Base-by-base conservation (phyloP, 139 green algal species). In the Medakamo hakoo region DNA sequence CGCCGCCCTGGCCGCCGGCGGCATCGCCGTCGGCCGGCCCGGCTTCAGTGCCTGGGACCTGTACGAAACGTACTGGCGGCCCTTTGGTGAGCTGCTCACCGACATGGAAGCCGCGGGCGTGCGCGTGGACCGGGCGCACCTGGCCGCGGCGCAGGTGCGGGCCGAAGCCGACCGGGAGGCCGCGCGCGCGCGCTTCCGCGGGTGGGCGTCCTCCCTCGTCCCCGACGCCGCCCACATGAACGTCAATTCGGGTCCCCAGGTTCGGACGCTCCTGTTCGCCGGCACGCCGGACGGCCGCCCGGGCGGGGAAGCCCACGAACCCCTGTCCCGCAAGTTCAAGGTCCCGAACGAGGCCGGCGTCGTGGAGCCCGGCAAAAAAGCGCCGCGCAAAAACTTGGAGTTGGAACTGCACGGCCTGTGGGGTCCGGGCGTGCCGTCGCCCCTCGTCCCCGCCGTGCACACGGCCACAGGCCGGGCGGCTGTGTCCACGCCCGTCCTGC, bases 21-120 rank as follows among this genome's bases (percentile, higher is more conserved):
- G 62, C 24, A 71, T 61, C 56, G 24, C 32, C 0, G 2, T 70
- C 57, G 48, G 62, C 27, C 4, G 70, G 68, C 30, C 31, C 73
- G 27, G 19, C 21, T 23, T 23, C 30, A 83, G 19, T 21, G 73
- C 89, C 63, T 91, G 74, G 79, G 82, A 95, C 52, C 71, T 95
- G 58, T 97, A 97, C 79, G 20, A 70, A 26, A 26, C 73, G 25
- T 83, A 82, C 65, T 94, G 84, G 84, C 62, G 66, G 30, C 80
- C 82, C 3, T 96, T 97, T 82, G 92, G 91, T 3, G 76, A 86
- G 63, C 71, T 98, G 63, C 80, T 98, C 49, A 95, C 88, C 1
- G 79, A 91, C 63, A 94, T 98, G 89, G 92, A 98, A 76, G 58
- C 67, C n/a, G 68, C 68, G 27, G 82, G 86, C 57, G 71, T 93